Evolutionary conservation across 1,284 basidiomycete genomes (phyloP), one percentile per base, ranked within the genome.

Genomic region (Meripilus lineatus): DNA sequence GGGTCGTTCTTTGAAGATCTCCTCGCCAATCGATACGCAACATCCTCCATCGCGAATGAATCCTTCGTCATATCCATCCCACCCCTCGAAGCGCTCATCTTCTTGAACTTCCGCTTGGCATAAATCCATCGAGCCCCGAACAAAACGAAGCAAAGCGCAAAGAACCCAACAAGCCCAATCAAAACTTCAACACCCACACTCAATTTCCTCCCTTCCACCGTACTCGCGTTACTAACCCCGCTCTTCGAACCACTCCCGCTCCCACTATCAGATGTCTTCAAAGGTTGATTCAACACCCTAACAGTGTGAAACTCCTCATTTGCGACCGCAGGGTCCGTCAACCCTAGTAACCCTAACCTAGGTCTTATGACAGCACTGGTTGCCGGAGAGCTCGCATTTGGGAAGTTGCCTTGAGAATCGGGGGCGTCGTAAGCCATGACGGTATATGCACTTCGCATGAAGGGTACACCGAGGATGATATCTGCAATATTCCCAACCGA

Each of bases 401-500:
- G 61, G 54, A 82, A 79, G 3, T 54, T 54, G 5, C 80, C 80
- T 20, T 69, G 53, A 0, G 61, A 21, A 37, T 66, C 54, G 2
- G 80, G 79, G 0, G 57, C 48, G 39, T 74, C 68, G 58, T 81
- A 85, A 0, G 79, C 79, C 72, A 87, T 74, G 49, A 87, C 84
- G 17, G 75, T 79, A 58, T 88, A 89, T 3, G 77, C 72, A 54
- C 79, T 87, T 8, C 84, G 73, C 53, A 89, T 66, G 58, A 88
- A 89, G 0, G 85, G 80, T 0, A 86, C 80, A 22, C 85, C 86
- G 34, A 87, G 76, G 43, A 84, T 70, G 64, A 87, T 77, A 58
- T 87, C 84, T 0, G 74, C 75, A 22, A 76, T 62, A 15, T 37
- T 15, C 20, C 43, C 23, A 11, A 53, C 48, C 5, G 44, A 21